Evolutionary conservation across 2,329 filamentous ascomycete genomes (phyloP), one percentile per base, ranked within the genome.

Genomic region (Neonectria ditissima): DNA sequence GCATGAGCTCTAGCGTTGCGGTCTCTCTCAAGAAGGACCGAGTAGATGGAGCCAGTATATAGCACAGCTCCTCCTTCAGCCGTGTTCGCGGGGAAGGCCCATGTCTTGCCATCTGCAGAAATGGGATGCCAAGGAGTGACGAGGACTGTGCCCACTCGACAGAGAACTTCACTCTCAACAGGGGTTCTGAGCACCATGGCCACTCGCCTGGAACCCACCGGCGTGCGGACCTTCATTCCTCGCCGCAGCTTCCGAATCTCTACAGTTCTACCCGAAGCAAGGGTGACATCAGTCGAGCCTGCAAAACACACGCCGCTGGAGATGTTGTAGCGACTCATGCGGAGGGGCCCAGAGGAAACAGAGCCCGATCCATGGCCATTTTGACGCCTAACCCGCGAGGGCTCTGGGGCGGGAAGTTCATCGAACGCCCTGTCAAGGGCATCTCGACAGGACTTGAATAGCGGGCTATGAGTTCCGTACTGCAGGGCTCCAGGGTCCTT

Each of bases 111-210:
- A 20, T 80, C 75, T 2, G 72, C 51, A 0, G 77, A 80, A 3
- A 90, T 74, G 1, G 88, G 88, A 71, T 90, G 88, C 85, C 86
- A 90, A 0, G 84, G 83, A 24, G 88, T 90, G 28, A 89, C 82
- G 7, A 84, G 72, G 8, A 89, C 76, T 1, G 63, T 70, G 2
- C 80, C 80, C 1, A 89, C 73, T 0, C 78, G 78, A 62, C 83
- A 85, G 70, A 89, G 79, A 1, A 71, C 62, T 37, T 76, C 75
- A 43, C 74, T 61, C 2, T 64, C 58, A 0, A 87, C 81, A 0
- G 74, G 72, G 5, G 85, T 89, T 69, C 80, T 82, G 28, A 90
- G 74, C 7, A 90, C 80, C 7, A 81, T 80, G 0, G 72, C 79
- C 6, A 90, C 85, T 22, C 76, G 75, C 5, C 85, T 79, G 0